Base-by-base conservation (phyloP, 768 basidiomycete species). In the Gymnopilus dilepis region DNA sequence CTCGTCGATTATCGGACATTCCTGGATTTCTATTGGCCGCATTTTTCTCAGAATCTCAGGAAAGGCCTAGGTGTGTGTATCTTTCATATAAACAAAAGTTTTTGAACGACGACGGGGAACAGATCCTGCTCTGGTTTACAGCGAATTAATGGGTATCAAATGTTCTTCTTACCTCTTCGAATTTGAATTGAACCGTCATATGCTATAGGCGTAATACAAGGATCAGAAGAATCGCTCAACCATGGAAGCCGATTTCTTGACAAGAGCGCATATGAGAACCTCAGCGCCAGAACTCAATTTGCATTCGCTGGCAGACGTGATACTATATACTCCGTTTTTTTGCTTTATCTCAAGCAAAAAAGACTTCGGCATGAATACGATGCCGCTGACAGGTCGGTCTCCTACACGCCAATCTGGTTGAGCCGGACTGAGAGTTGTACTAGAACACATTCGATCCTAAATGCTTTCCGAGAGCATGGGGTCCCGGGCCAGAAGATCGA, bases 51-150 rank as follows among this genome's bases (percentile, higher is more conserved):
- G 59, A 61, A 67, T 5, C 73, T 85, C 38, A 82, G 74, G 0
- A 87, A 84, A 62, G 79, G 79, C 2, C 72, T 90, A 12, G 83
- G 90, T 88, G 42, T 52, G 2, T 57, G 52, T n/a, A 17, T 8
- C 45, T 59, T n/a, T 5, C 24, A 33, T 6, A 9, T 58, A 17
- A 4, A 6, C n/a, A n/a, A 19, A 41, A 6, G 5, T 37, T 17
- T 38, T 33, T 22, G 31, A 45, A 24, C n/a, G 22, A 45, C 28
- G 30, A n/a, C 56, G 21, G 22, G 22, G n/a, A n/a, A 12, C 34
- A 91, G 90, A 88, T 69, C 80, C 88, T 1, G 76, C 83, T 12
- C 73, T 87, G 3, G 86, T 89, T 0, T 91, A 83, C 67, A 84
- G 82, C 37, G 88, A 91, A 67, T 72, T 91, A 24, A 79, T 91